Evolutionary conservation across 2,329 filamentous ascomycete genomes (phyloP).

Genomic region (Coniella vitis): DNA sequence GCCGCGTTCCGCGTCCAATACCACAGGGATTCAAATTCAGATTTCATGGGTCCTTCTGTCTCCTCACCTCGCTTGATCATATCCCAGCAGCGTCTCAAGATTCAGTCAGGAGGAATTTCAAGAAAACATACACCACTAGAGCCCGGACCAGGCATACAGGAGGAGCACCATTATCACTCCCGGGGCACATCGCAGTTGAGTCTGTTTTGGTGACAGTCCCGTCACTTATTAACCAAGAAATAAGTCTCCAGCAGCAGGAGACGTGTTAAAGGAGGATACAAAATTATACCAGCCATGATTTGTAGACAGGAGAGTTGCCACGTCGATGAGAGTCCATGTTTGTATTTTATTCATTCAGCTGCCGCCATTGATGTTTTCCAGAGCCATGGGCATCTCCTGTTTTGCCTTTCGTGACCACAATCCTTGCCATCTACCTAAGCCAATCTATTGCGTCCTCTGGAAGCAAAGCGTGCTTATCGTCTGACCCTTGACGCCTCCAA

Average conservation of each 20-base stretch:
- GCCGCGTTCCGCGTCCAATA: neutral
- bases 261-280: slow-evolving; percentile 7
- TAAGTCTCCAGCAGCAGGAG: slow-evolving; percentile 6
- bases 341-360: neutral
- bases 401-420: neutral
- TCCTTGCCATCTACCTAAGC: neutral
- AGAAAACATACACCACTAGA: slow-evolving; percentile 16
- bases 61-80: slow-evolving; percentile 9
- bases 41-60: neutral
- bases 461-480: slow-evolving; percentile 87
- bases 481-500: slow-evolving; percentile 82
- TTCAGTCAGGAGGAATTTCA: slow-evolving; percentile 10
- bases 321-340: slow-evolving; percentile 8
- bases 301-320: slow-evolving; percentile 9
- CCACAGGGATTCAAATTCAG: neutral
- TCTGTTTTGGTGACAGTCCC: slow-evolving; percentile 5
- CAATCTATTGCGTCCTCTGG: slow-evolving; percentile 29
- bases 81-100: slow-evolving; percentile 10
- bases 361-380: neutral
- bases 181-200: slow-evolving; percentile 7
- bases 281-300: slow-evolving; percentile 13
- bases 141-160: slow-evolving; percentile 14
- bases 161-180: slow-evolving; percentile 6
- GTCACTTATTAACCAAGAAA: neutral
- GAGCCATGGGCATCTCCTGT: neutral